Percentiles rank a stretch among this genome's conserved stretches.
Conservation (phyloP, 2,329 filamentous ascomycete species). For the Canariomyces notabilis region DNA sequence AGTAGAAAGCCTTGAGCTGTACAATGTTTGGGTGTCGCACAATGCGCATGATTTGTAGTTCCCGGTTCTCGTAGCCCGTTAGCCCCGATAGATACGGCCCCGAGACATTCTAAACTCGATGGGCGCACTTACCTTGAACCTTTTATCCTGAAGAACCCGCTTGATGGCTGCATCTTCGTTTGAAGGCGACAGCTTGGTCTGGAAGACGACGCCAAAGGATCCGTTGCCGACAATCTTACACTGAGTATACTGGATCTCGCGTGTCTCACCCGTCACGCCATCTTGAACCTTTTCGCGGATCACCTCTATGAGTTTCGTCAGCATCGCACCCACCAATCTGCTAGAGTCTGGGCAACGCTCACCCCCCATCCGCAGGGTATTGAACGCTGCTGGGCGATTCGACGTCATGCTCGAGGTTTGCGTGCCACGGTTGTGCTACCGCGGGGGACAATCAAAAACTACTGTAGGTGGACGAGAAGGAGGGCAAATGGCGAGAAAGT, state of each 20-base stretch:
- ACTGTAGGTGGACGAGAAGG: constrained; percentile 16
- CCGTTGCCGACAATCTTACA: constrained; percentile 99
- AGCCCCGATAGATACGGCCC: not conserved
- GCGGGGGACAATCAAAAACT: constrained; percentile 19
- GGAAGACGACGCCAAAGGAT: constrained; percentile 97
- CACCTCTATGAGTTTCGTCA: constrained; percentile 61
- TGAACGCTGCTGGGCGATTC: constrained; percentile 86
- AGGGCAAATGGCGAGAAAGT: constrained; percentile 20
- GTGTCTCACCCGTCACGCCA: constrained; percentile 91
- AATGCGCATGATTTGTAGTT: constrained; percentile 99
- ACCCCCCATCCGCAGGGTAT: constrained; percentile 93
- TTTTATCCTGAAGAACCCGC: constrained; percentile 96
- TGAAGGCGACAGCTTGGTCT: constrained; percentile 96
- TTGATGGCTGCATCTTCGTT: constrained; percentile 99
- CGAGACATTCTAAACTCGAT: not conserved
- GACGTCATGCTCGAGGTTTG: constrained; percentile 63
- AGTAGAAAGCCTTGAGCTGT: constrained; percentile 98
- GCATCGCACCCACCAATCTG: constrained; percentile 5
- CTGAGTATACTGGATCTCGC: constrained; percentile 96
- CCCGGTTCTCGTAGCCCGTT: constrained; percentile 70
- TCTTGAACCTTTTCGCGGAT: constrained; percentile 99
- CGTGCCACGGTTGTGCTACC: constrained; percentile 24
- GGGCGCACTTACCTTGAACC: constrained; percentile 75
- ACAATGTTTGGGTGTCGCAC: constrained; percentile 98
- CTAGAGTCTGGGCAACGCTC: constrained; percentile 40